phyloP scores from a whole-genome alignment of 176 grass and related monocot species.

The Themeda triandra region DNA sequence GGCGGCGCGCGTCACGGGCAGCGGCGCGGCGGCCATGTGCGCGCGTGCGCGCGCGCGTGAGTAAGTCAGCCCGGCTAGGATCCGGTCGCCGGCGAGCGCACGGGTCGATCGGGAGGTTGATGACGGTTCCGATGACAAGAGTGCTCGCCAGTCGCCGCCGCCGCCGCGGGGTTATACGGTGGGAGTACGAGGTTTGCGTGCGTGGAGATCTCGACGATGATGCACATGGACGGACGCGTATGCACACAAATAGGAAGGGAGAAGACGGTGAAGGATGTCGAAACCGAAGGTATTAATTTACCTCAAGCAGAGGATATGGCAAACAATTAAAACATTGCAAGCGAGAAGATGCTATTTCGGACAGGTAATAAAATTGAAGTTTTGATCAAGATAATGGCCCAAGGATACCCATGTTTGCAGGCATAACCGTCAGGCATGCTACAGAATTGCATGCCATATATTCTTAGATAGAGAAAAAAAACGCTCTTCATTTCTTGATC shows the following conservation, averaged over 20 bases:
- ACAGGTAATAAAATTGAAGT: not conserved
- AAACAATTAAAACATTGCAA: not conserved
- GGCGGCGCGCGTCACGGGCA: not conserved
- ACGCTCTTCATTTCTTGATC: too few species aligned
- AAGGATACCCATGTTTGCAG: not conserved
- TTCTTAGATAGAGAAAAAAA: too few species aligned
- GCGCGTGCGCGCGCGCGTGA: not conserved
- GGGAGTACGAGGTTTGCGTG: not conserved
- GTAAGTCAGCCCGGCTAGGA: not conserved
- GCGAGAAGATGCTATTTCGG: not conserved
- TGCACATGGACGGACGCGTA: not conserved
- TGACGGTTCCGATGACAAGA: not conserved
- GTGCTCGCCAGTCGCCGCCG: not conserved
- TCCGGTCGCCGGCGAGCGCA: not conserved
- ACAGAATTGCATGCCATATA: not conserved
- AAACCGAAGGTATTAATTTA: not conserved
- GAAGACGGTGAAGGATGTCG: not conserved
- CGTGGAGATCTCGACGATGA: not conserved
- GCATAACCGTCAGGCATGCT: not conserved
- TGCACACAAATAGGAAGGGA: not conserved
- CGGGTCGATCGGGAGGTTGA: not conserved
- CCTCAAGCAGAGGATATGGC: not conserved
- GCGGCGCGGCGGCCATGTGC: slow-evolving; percentile 27
- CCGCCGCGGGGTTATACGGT: not conserved
- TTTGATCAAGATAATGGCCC: too few species aligned